Percentiles rank a stretch among this genome's conserved stretches.
Conservation (phyloP, 2,329 filamentous ascomycete genomes). For the Colletotrichum neosansevieriae region DNA sequence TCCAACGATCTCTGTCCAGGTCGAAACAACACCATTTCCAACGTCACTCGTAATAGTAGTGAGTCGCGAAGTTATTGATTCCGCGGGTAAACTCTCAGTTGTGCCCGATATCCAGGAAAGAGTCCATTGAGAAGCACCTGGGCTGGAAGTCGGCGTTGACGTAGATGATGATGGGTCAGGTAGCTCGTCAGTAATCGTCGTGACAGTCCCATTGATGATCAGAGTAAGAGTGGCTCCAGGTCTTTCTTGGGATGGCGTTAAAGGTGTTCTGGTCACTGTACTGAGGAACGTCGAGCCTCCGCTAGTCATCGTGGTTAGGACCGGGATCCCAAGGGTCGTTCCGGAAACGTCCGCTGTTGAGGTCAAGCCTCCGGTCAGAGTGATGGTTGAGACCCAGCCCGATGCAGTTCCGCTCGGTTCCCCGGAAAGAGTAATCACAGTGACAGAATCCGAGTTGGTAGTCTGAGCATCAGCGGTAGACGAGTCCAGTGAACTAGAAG, state of each 20-base stretch:
- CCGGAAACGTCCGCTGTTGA: no score
- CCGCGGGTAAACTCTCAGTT: background rate
- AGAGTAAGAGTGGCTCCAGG: background rate
- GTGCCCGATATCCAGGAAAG: background rate
- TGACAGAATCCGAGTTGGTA: background rate
- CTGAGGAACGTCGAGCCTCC: background rate
- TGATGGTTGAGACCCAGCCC: background rate
- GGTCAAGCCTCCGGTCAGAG: background rate
- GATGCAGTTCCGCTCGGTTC: background rate
- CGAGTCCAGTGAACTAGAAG: background rate
- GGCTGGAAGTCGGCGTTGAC: background rate
- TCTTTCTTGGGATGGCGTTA: background rate
- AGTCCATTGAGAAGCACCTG: background rate
- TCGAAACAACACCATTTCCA: background rate
- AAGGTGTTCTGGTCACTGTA: background rate
- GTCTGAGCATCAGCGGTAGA: background rate
- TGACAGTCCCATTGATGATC: background rate
- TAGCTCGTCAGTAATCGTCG: background rate
- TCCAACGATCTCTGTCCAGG: background rate
- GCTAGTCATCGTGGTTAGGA: background rate
- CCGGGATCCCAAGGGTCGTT: background rate
- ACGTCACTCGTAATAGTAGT: constrained; percentile 10
- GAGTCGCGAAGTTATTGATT: background rate
- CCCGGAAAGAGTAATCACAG: background rate
- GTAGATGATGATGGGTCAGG: background rate